Conservation (phyloP, 192 early-diverging fungal genomes). For the Backusella australiensis region DNA sequence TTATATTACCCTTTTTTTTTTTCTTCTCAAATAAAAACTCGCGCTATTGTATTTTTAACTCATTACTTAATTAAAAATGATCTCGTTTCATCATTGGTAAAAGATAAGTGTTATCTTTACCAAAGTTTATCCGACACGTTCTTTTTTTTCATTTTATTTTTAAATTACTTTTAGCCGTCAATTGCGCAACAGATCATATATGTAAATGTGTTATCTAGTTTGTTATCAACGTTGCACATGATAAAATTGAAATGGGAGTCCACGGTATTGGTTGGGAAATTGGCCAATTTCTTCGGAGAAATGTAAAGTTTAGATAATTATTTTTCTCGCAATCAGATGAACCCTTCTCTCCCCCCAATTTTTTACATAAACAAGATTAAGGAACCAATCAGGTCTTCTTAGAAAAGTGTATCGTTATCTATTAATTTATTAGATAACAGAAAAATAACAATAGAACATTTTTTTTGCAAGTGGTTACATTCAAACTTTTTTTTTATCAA, state of each 20-base stretch:
- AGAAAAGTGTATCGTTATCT: not conserved
- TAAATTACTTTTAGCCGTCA: conserved; percentile 4
- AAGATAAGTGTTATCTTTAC: conserved; percentile 1
- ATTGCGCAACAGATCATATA: not conserved
- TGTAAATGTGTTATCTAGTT: not conserved
- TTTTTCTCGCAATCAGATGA: not conserved
- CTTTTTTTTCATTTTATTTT: conserved; percentile 2
- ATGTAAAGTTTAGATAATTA: not conserved
- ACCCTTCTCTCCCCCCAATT: not conserved
- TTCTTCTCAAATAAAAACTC: not conserved
- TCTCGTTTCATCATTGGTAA: conserved; percentile 1
- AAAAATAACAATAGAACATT: not conserved
- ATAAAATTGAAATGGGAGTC: not conserved
- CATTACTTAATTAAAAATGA: not conserved
- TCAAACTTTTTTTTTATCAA: not conserved
- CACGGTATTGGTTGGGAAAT: not conserved
- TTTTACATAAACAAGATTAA: not conserved
- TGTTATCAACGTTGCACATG: not conserved
- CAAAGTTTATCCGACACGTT: not conserved
- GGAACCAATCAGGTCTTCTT: not conserved
- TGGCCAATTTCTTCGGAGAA: not conserved
- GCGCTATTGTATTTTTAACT: conserved; percentile 7
- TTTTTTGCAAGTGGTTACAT: not conserved
- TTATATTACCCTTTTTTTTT: not conserved
- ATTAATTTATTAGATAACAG: conserved; percentile 6